Evolutionary conservation across 2,329 filamentous ascomycete genomes (phyloP).

Genomic region (Magnaporthiopsis incrustans): DNA sequence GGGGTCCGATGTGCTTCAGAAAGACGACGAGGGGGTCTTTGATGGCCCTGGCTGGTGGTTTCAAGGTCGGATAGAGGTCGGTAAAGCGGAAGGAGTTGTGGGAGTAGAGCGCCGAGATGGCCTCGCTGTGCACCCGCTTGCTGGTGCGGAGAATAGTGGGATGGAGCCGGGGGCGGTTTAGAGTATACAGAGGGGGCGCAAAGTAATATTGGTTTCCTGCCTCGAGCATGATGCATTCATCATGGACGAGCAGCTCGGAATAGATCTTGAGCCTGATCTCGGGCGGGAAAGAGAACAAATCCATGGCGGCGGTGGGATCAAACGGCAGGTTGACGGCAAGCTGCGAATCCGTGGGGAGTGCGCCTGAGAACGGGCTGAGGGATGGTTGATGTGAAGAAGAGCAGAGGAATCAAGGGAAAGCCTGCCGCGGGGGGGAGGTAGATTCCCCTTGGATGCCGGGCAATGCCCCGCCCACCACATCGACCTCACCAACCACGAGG

Average conservation of each 20-base stretch:
- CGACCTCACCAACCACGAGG: too few relatives aligned
- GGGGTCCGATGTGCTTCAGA: not conserved
- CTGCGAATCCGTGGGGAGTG: too few relatives aligned
- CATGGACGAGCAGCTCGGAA: not conserved
- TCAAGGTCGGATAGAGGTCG: not conserved
- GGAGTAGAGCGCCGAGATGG: not conserved
- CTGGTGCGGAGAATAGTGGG: not conserved
- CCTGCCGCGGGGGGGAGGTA: too few relatives aligned
- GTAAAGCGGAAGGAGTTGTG: not conserved
- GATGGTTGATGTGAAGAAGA: too few relatives aligned
- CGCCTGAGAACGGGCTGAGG: too few relatives aligned
- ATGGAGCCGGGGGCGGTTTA: not conserved
- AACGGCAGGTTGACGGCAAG: too few relatives aligned
- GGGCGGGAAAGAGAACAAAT: not conserved
- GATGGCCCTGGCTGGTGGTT: not conserved
- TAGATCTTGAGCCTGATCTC: not conserved
- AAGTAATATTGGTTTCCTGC: too few relatives aligned
- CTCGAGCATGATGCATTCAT: not conserved
- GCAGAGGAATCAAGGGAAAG: too few relatives aligned
- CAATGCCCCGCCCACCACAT: too few relatives aligned
- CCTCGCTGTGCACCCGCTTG: not conserved
- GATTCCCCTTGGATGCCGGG: too few relatives aligned
- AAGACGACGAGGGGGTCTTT: not conserved
- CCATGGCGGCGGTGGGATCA: not conserved
- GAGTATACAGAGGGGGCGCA: too few relatives aligned